Evolutionary conservation across 2,329 filamentous ascomycete species (phyloP), one percentile per base, ranked within the genome.

Genomic region (Penicillium freii): DNA sequence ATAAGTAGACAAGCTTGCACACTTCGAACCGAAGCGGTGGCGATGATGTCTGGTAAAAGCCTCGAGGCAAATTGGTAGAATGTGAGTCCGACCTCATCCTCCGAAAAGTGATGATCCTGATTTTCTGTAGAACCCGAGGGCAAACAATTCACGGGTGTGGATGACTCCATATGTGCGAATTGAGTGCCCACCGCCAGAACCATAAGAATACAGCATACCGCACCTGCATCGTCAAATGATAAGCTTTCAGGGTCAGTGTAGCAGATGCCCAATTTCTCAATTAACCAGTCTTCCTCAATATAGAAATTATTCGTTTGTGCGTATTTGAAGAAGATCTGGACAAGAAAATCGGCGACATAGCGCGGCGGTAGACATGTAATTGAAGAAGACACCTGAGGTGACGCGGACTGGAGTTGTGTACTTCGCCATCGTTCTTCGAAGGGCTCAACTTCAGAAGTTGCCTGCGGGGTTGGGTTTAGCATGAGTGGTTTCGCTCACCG

Each of bases 1-100:
- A 85, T 79, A 23, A 85, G 72, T 8, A 85, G 68, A 74, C 81
- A 84, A 1, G 82, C 83, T 64, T 85, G 83, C 0, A 85, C 82
- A 60, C 82, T 84, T 62, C 84, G 79, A 11, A 84, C 73, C 2
- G 82, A 84, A 0, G 81, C 80, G 7, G 80, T 78, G 1, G 81
- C 81, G 53, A 85, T 84, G 38, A 84, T 79, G 56, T 85, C 83
- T 1, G 82, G 81, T 1, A 85, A 71, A 3, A 85, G 71, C 60
- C 79, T 81, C 27, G 78, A 80, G 0, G 82, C 82, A 61, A 81
- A 80, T 53, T 83, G 80, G 60, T 85, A 85, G 58, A 85, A 83
- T 25, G 80, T 80, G 7, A 83, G 73, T 4, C 82, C 82, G 1
- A 84, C 77, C 25, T 82, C 79, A 53, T 84, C 80, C 58, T 83